Base-by-base conservation (phyloP, 169 alveolate species). In the Plasmodium falciparum region DNA sequence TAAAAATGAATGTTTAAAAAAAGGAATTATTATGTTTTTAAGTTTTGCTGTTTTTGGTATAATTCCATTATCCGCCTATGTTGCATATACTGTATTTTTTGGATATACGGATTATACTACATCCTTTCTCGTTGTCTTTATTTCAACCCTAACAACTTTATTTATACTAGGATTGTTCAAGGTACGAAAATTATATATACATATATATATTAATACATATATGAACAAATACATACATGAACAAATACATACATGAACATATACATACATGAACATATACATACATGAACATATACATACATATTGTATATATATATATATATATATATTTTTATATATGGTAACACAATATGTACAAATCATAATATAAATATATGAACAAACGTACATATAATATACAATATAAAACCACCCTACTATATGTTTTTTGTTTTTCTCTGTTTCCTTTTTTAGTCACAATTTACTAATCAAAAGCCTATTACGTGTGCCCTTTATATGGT, bases 41-140 rank as follows among this genome's bases (percentile, higher is more conserved):
- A 94, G 97, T 91, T 97, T 96, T 88, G 93, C 96, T 73, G 33
- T 94, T 2, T 95, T 97, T 69, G 98, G 98, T 17, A 73, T 95
- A 43, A 92, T 97, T 45, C 98, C 98, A 1, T 90, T 97, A 71
- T 78, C 93, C n/a, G 96, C 98, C 9, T 97, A 94, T 69, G 78
- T 96, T n/a, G 96, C 95, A 22, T 93, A 80, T 73, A 88, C 76
- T 6, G 24, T 92, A 22, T 88, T 65, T 73, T 90, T 56, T 29
- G 61, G 43, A 66, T 78, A 50, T 22, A 52, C 69, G 29, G 80
- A 73, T 90, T 88, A 66, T 22, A 71, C 52, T 24, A 75, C 94
- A 59, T 94, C 96, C 3, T 95, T 93, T 69, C 45, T 88, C 50
- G 93, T 94, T 66, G 97, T 95, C 29, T 93, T 93, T 71, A 72